Conservation (phyloP, 306 rosid genomes). For the Benincasa hispida region DNA sequence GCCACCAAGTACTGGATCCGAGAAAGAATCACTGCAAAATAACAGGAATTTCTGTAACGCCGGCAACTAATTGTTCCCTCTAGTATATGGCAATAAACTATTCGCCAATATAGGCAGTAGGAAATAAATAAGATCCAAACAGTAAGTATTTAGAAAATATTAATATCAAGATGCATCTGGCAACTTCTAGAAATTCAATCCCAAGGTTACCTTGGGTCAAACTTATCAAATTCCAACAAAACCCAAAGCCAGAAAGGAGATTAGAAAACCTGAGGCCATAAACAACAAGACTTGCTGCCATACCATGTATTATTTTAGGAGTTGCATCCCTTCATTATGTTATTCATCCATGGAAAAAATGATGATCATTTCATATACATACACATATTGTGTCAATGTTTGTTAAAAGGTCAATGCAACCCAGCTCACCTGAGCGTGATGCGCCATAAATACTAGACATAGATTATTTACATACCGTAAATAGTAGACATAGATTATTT, state of each 20-base stretch:
- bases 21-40: slow-evolving; percentile 58
- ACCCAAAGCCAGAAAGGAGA: not conserved
- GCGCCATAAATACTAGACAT: not conserved
- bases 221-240: not conserved
- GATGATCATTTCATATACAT: not conserved
- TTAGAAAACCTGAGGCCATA: not conserved
- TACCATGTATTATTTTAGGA: not conserved
- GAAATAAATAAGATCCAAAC: not conserved
- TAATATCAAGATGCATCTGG: not conserved
- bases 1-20: slow-evolving; percentile 44
- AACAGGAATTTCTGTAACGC: slow-evolving; percentile 3
- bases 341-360: not conserved
- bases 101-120: not conserved
- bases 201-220: not conserved
- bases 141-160: not conserved
- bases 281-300: not conserved
- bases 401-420: not conserved
- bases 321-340: not conserved
- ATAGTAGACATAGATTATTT: not conserved
- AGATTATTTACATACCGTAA: not conserved
- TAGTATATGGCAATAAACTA: not conserved
- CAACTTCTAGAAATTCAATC: not conserved
- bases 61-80: not conserved
- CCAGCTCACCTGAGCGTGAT: not conserved
- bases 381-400: not conserved